Evolutionary conservation across 179 eudicot species (phyloP), one percentile per base, ranked within the genome.

Genomic region (Gypsophila paniculata): DNA sequence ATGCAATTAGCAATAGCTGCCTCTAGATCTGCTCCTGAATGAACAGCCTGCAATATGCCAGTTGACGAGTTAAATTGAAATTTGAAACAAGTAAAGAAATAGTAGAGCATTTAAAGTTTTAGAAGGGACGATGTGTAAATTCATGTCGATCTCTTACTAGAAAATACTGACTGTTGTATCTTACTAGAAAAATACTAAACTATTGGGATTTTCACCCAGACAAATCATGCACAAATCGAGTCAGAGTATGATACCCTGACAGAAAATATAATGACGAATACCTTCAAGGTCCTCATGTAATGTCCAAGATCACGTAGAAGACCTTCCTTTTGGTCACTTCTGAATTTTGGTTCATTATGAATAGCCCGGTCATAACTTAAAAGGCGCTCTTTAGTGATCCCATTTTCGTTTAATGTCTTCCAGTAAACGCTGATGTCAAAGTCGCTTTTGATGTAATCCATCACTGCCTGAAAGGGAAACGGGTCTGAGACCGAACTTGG

Each of bases 1-100:
- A 92, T 87, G 86, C 96, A 90, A 78, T 87, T 93, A 19, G 90
- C 70, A 58, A 90, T 81, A 75, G 99, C 91, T 53, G 99, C 91
- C 77, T 95, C 99, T 55, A 95, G 90, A 86, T 95, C 97, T 72
- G 99, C 99, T 49, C 99, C 99, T 74, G 99, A 95, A 87, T 95
- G 99, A 86, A 95, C 97, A 61, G 99, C 99, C 99, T 94, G 85
- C 79, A 78, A 38, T 34, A 72, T 71, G 69, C 54, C 65, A 74
- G 22, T 49, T 60, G 46, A 71, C 22, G 26, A n/a, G 15, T 53
- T 15, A 8, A 26, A 13, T 2, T 29, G 17, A 46, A 63, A 39
- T 52, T 53, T 18, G 32, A 42, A 39, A 19, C 44, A 64, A 70
- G 59, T 53, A 11, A 61, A 15, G 34, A 55, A 18, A 52, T 3